phyloP scores from a whole-genome alignment of 2,329 filamentous ascomycete genomes.

The Capronia epimyces region DNA sequence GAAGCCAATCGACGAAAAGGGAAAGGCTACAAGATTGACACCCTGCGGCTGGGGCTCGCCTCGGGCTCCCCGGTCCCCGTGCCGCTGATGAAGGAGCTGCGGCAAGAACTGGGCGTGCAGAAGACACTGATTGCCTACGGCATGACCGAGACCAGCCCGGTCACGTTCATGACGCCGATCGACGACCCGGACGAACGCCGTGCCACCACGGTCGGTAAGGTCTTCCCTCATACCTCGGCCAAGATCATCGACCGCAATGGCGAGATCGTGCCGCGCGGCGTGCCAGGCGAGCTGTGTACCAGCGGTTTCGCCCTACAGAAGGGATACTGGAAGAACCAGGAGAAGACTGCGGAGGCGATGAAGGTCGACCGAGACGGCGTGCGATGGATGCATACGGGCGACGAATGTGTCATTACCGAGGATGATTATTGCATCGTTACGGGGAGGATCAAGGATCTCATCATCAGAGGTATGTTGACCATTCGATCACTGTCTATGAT shows the following conservation, averaged over 20 bases:
- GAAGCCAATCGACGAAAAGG: conserved; percentile 12
- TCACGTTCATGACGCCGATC: conserved; percentile 70
- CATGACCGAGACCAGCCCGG: conserved; percentile 80
- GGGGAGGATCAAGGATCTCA: conserved; percentile 65
- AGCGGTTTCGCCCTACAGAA: conserved; percentile 84
- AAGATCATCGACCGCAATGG: conserved; percentile 72
- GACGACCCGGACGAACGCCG: conserved; percentile 67
- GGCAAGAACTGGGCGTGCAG: conserved; percentile 65
- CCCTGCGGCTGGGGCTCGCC: conserved; percentile 75
- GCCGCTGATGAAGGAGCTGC: conserved; percentile 57
- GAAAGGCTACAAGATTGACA: conserved; percentile 8
- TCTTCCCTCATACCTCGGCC: conserved; percentile 72
- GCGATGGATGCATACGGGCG: conserved; percentile 84
- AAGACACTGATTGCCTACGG: conserved; percentile 94
- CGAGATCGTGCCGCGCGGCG: conserved; percentile 56
- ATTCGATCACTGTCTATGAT: background rate
- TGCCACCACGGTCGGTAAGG: conserved; percentile 66
- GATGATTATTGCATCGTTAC: conserved; percentile 76
- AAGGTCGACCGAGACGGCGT: conserved; percentile 39
- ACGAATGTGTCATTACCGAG: conserved; percentile 75
- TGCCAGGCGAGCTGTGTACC: conserved; percentile 73
- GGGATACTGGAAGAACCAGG: conserved; percentile 72
- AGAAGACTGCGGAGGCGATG: conserved; percentile 62
- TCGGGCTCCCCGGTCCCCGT: conserved; percentile 77
- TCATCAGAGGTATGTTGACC: conserved; percentile 56